These are phyloP conservation scores for Debaryomyces psychrophilus DNA, from an alignment of 1,139 yeast genomes.

Conservation along the genomic window DNA sequence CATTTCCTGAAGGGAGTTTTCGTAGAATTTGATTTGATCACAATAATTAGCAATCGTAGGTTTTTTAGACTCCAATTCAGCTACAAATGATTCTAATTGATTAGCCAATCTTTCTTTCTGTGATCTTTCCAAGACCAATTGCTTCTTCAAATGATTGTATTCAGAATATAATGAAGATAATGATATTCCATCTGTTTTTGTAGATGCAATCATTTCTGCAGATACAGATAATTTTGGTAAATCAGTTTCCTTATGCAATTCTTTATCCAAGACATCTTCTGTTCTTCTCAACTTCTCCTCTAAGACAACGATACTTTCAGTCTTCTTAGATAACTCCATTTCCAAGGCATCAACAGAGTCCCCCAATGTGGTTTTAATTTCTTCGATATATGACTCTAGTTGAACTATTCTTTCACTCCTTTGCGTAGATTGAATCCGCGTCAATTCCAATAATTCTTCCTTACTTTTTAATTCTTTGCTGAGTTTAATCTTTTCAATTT, in stretches of 20 bases:
- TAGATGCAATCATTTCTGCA: constrained; percentile 47
- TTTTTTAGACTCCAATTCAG: constrained; percentile 77
- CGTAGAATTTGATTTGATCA: constrained; percentile 53
- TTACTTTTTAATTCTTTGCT: constrained; percentile 65
- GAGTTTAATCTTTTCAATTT: constrained; percentile 53
- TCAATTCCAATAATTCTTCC: constrained; percentile 61
- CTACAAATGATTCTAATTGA: constrained; percentile 71
- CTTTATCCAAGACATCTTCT: constrained; percentile 47
- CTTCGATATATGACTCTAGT: constrained; percentile 49
- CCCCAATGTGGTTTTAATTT: constrained; percentile 43
- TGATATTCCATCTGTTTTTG: constrained; percentile 57
- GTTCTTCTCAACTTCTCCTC: constrained; percentile 43
- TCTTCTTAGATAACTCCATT: constrained; percentile 26
- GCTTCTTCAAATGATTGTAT: constrained; percentile 64
- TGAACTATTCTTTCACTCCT: constrained; percentile 48
- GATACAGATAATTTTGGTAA: constrained; percentile 41
- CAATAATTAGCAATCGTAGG: constrained; percentile 75
- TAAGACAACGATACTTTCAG: constrained; percentile 37
- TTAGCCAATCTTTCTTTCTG: constrained; percentile 71
- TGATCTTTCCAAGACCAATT: constrained; percentile 68
- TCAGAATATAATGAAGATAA: constrained; percentile 72
- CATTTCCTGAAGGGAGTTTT: constrained; percentile 43
- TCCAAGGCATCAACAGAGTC: constrained; percentile 28
- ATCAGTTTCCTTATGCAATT: constrained; percentile 44
- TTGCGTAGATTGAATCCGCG: constrained; percentile 56